Percentiles rank a stretch among this genome's conserved stretches.
These are phyloP conservation scores for Isoetes engelmannii DNA, from an alignment of 83 land plant genomes.

Conservation along the genomic window DNA sequence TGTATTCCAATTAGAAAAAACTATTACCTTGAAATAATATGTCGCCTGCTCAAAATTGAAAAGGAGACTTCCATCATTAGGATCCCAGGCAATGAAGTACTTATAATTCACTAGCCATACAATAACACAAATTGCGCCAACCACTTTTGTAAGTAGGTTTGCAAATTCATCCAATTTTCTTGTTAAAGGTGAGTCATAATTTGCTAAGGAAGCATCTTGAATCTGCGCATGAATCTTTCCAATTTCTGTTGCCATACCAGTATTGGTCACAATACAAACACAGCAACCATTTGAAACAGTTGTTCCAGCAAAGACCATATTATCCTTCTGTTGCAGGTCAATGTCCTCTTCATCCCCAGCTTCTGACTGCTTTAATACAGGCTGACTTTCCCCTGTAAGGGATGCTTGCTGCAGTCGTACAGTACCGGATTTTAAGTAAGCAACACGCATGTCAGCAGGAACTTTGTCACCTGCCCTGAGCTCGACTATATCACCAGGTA, in stretches of 20 bases:
- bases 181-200: constrained; percentile 69
- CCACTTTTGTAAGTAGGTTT: constrained; percentile 48
- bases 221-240: constrained; percentile 87
- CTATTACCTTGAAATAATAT: constrained; percentile 61
- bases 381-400: constrained; percentile 75
- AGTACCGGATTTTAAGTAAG: constrained; percentile 55
- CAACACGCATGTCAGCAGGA: constrained; percentile 82
- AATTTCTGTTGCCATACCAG: constrained; percentile 82
- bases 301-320: constrained; percentile 90
- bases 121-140: constrained; percentile 63
- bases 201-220: constrained; percentile 69
- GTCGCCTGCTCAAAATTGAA: constrained; percentile 80
- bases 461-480: constrained; percentile 80
- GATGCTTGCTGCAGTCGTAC: constrained; percentile 79
- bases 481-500: constrained; percentile 86
- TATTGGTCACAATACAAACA: constrained; percentile 55
- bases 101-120: constrained; percentile 88
- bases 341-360: constrained; percentile 50
- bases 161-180: constrained; percentile 91
- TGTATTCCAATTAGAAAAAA: background rate
- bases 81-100: constrained; percentile 68
- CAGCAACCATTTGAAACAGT: constrained; percentile 82
- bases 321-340: constrained; percentile 78
- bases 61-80: constrained; percentile 42
- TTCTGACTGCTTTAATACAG: constrained; percentile 51